Base-by-base conservation (phyloP, 495 filamentous ascomycete species). In the Hypoxylon intermedium region DNA sequence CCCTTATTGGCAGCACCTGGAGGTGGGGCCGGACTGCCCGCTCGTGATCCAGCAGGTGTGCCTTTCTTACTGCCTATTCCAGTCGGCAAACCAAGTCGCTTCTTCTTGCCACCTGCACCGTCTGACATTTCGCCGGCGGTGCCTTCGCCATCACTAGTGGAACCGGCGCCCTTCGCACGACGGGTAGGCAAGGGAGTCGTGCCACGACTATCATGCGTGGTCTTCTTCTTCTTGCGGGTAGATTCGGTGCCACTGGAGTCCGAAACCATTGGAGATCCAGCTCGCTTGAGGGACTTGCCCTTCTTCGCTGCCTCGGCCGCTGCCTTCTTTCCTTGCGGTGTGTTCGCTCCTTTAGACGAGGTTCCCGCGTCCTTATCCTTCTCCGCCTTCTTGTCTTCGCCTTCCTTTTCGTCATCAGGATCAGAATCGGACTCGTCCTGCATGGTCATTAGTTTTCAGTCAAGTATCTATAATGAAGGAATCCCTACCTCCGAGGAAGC, bases 201-300 rank as follows among this genome's bases (percentile, higher is more conserved):
- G n/a, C 64, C 67, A 16, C 55, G 65, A 24, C 53, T 60, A 21
- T 49, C 68, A 56, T 85, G 80, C 50, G 84, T 85, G 69, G 86
- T 90, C 76, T 94, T 96, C 33, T 83, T 79, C 82, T 96, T 97
- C 79, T 96, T 96, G 36, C 90, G 89, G 18, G 85, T 83, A 1
- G 89, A 89, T 68, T 98, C 94, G 58, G 89, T 93, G 43, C 92
- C 95, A 75, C 91, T 95, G 13, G 90, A 88, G 67, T 97, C 82
- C 9, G 94, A 97, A 15, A 87, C 80, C 63, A 90, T 87, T 5
- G 93, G 91, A 23, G 93, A 97, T 23, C 93, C 93, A 16, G 88
- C 79, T 13, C 94, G 87, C 75, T 97, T 98, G 41, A 93, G 85
- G 42, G 80, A 80, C 44, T 83, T 85, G 65, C 76, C 63, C 75